These are phyloP conservation scores for Neoboletus subvelutipes DNA, from an alignment of 768 basidiomycete genomes.

Conservation along the genomic window DNA sequence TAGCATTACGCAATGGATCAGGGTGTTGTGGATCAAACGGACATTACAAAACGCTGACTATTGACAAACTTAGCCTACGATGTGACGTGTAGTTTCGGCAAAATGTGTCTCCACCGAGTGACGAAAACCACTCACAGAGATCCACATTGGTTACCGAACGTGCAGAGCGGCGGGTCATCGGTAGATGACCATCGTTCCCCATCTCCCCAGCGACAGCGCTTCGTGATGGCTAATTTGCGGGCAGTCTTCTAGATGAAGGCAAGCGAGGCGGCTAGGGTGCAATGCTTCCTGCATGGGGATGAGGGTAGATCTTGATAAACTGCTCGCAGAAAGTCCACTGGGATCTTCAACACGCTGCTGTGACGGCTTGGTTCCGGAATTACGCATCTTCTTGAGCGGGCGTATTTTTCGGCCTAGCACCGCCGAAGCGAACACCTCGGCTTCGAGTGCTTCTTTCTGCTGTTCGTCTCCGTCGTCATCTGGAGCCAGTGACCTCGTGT, in stretches of 20 bases:
- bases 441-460: slow-evolving; percentile 11
- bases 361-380: slow-evolving; percentile 4
- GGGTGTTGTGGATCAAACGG: slow-evolving; percentile 24
- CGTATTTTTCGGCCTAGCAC: slow-evolving; percentile 32
- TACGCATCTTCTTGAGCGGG: slow-evolving; percentile 36
- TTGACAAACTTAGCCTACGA: slow-evolving; percentile 14
- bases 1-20: background rate
- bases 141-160: slow-evolving; percentile 16
- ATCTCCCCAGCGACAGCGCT: slow-evolving; percentile 37
- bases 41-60: slow-evolving; percentile 22
- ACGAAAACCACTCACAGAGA: slow-evolving; percentile 21
- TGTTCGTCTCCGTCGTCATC: slow-evolving; percentile 17
- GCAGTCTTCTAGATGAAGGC: slow-evolving; percentile 44
- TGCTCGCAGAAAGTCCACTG: slow-evolving; percentile 11
- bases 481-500: slow-evolving; percentile 28
- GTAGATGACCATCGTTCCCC: slow-evolving; percentile 34
- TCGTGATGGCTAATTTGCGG: slow-evolving; percentile 38
- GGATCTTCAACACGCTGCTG: slow-evolving; percentile 15
- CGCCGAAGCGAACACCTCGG: slow-evolving; percentile 25
- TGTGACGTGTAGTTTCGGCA: slow-evolving; percentile 17
- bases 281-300: slow-evolving; percentile 40
- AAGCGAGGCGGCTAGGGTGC: slow-evolving; percentile 37
- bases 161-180: slow-evolving; percentile 2
- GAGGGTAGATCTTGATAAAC: slow-evolving; percentile 32
- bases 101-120: slow-evolving; percentile 9